These are phyloP conservation scores for Fusarium dimerum DNA, from an alignment of 2,329 filamentous ascomycete species.

Conservation along the genomic window DNA sequence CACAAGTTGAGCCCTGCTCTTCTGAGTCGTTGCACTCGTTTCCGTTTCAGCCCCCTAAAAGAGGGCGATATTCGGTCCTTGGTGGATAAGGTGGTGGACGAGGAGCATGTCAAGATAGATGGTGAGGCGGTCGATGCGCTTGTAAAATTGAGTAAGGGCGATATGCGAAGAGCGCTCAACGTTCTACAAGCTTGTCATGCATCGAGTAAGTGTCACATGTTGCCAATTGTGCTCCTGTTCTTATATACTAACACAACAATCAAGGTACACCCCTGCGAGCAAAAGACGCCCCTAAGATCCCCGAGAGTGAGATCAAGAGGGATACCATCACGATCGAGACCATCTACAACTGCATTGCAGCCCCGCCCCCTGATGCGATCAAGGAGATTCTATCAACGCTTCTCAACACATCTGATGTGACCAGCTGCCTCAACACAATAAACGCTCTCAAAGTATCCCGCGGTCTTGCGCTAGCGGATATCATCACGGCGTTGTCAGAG, in stretches of 20 bases:
- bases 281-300: conserved; percentile 59
- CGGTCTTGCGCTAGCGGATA: conserved; percentile 89
- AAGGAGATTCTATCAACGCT: conserved; percentile 81
- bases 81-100: conserved; percentile 86
- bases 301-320: conserved; percentile 66
- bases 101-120: conserved; percentile 83
- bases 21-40: conserved; percentile 89
- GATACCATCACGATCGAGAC: conserved; percentile 85
- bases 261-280: conserved; percentile 67
- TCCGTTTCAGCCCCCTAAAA: conserved; percentile 92
- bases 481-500: conserved; percentile 82
- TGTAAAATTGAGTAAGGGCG: conserved; percentile 85
- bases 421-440: conserved; percentile 83
- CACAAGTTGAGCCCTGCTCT: conserved; percentile 95
- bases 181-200: conserved; percentile 96
- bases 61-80: conserved; percentile 80
- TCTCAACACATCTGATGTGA: conserved; percentile 82
- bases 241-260: conserved; percentile 6
- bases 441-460: conserved; percentile 83
- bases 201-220: conserved; percentile 63
- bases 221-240: no score
- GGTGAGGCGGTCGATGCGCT: conserved; percentile 79
- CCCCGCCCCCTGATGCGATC: conserved; percentile 88
- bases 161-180: conserved; percentile 94
- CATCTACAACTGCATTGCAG: conserved; percentile 97